Conservation (phyloP, 1,284 basidiomycete species). For the Melanopsichium pennsylvanicum region DNA sequence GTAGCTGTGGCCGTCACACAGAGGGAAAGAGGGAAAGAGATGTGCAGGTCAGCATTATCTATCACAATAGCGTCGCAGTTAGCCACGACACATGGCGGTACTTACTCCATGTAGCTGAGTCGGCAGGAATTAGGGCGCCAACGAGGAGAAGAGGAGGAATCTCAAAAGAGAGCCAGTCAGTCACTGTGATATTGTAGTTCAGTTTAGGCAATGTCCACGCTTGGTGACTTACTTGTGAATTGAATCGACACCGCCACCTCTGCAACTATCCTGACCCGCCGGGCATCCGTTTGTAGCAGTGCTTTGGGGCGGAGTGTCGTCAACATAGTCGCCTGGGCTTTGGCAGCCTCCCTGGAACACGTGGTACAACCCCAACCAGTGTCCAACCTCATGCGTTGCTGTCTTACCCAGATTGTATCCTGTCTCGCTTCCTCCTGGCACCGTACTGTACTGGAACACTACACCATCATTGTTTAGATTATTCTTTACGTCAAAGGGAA, state of each 20-base stretch:
- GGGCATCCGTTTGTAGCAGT: conserved; percentile 43
- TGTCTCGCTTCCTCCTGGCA: conserved; percentile 69
- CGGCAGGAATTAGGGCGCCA: too few relatives aligned
- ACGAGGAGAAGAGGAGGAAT: too few relatives aligned
- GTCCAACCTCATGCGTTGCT: conserved; percentile 70
- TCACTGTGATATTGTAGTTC: too few relatives aligned
- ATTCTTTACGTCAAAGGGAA: conserved; percentile 62
- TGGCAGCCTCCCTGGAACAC: conserved; percentile 73
- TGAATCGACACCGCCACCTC: conserved; percentile 31
- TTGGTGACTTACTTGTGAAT: conserved; percentile 44
- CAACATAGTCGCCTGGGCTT: conserved; percentile 69
- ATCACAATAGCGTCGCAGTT: too few relatives aligned
- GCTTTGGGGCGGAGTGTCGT: conserved; percentile 69
- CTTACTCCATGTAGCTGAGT: conserved; percentile 48
- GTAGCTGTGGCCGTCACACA: conserved; percentile 24
- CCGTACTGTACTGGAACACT: conserved; percentile 59
- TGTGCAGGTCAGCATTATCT: neutral
- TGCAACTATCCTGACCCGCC: conserved; percentile 33
- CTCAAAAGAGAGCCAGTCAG: too few relatives aligned
- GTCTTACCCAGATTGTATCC: conserved; percentile 71
- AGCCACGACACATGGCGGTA: too few relatives aligned
- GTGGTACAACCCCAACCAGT: conserved; percentile 71
- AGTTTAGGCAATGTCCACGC: too few relatives aligned
- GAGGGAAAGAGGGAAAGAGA: neutral
- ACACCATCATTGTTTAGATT: conserved; percentile 24